A percentile compares a stretch with the other conserved stretches of the same genome.
Evolutionary conservation across 805 yeast genomes (phyloP).

Genomic region (Starmerella apis): DNA sequence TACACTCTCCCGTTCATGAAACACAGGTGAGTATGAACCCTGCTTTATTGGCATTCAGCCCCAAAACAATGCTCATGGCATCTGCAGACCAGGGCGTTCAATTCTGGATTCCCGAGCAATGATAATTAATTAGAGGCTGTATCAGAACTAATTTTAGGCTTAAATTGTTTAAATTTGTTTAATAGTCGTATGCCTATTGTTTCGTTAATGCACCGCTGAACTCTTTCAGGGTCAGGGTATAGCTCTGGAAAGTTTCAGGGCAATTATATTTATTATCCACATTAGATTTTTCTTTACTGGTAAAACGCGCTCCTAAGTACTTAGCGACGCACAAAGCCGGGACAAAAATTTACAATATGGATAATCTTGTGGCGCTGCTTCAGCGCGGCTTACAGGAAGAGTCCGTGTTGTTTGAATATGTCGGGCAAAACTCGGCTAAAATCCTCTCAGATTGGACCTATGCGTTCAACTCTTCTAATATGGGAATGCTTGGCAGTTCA

Average conservation of each 20-base stretch:
- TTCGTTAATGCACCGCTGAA: no score
- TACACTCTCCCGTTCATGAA: conserved; percentile 25
- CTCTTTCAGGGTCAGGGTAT: neutral
- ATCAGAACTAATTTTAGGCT: no score
- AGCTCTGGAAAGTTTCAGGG: conserved; percentile 1
- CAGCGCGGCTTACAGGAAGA: conserved; percentile 4
- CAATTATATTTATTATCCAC: neutral
- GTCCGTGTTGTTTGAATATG: conserved; percentile 4
- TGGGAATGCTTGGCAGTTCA: conserved; percentile 19
- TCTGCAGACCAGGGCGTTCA: conserved; percentile 49
- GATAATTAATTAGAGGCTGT: neutral
- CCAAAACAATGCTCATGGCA: conserved; percentile 49
- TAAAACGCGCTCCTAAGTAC: neutral
- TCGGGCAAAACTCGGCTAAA: conserved; percentile 7
- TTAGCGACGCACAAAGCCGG: neutral
- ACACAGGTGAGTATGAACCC: conserved; percentile 22
- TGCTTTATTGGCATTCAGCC: conserved; percentile 39
- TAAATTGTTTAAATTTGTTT: neutral
- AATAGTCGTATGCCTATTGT: no score
- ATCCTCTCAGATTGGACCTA: conserved; percentile 26
- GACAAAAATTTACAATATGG: conserved; percentile 11
- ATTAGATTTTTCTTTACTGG: neutral
- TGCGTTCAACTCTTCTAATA: conserved; percentile 24
- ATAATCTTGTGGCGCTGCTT: conserved; percentile 15
- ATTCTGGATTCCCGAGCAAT: conserved; percentile 34